phyloP scores from a whole-genome alignment of 1,139 yeast genomes.

The Yamadazyma mexicana region DNA sequence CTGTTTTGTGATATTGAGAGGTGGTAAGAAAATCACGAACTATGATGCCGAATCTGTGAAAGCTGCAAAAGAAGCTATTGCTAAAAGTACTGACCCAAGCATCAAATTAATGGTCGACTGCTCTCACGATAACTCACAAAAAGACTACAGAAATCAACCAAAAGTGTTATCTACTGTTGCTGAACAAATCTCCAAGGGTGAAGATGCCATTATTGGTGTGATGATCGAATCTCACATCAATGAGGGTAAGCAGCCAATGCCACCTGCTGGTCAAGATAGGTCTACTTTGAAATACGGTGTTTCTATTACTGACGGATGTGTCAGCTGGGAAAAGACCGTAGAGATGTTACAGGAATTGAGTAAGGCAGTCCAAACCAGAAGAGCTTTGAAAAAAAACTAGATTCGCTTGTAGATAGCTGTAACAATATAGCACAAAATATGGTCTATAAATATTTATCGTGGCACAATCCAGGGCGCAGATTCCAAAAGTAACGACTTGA shows the following conservation, averaged over 20 bases:
- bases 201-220: slow-evolving; percentile 78
- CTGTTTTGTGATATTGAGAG: slow-evolving; percentile 89
- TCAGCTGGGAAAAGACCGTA: slow-evolving; percentile 87
- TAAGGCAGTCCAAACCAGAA: slow-evolving; percentile 78
- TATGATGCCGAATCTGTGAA: slow-evolving; percentile 77
- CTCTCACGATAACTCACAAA: slow-evolving; percentile 94
- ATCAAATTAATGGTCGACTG: slow-evolving; percentile 85
- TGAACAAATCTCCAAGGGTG: slow-evolving; percentile 81
- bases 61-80: slow-evolving; percentile 61
- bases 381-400: slow-evolving; percentile 30
- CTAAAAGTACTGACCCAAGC: slow-evolving; percentile 43
- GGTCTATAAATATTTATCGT: neutral
- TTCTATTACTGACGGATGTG: slow-evolving; percentile 95
- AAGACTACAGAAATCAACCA: slow-evolving; percentile 94
- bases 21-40: slow-evolving; percentile 92
- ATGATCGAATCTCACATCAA: slow-evolving; percentile 94
- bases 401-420: slow-evolving; percentile 1
- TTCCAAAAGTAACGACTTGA: slow-evolving; percentile 11
- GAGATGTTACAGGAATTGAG: slow-evolving; percentile 77
- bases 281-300: slow-evolving; percentile 87
- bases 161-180: slow-evolving; percentile 78
- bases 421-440: neutral
- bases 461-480: neutral
- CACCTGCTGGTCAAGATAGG: slow-evolving; percentile 58
- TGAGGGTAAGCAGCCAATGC: slow-evolving; percentile 90